phyloP scores from a whole-genome alignment of 176 grass and related monocot genomes.

The Avena eriantha region DNA sequence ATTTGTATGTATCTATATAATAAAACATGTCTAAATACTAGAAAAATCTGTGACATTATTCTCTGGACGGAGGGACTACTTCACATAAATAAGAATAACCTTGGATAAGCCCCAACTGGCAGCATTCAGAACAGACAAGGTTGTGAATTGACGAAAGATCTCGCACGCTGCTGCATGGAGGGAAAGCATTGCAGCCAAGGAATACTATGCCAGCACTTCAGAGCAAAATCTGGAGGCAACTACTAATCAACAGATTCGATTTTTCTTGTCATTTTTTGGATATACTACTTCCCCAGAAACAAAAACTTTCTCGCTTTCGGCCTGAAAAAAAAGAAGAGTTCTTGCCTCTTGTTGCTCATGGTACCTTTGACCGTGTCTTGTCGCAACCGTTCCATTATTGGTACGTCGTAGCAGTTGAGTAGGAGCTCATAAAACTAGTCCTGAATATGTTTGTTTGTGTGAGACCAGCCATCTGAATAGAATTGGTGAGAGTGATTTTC shows the following conservation, averaged over 20 bases:
- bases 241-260: not conserved
- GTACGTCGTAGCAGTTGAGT: conserved; percentile 18
- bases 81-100: conserved; percentile 2
- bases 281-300: not conserved
- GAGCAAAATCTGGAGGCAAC: conserved; percentile 8
- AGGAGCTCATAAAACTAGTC: conserved; percentile 20
- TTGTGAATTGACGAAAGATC: conserved; percentile 37
- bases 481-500: conserved; percentile 35
- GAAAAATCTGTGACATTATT: no score
- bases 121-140: conserved; percentile 41
- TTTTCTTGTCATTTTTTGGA: not conserved
- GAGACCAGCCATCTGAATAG: conserved; percentile 25
- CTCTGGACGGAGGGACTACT: no score
- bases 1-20: no score
- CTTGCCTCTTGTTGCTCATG: not conserved
- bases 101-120: conserved; percentile 44
- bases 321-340: not conserved
- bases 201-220: conserved; percentile 8
- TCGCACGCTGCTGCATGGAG: not conserved
- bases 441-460: conserved; percentile 3
- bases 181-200: not conserved
- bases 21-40: no score
- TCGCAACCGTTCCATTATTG: conserved; percentile 31
- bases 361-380: conserved; percentile 39
- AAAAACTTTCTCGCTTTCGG: not conserved